Evolutionary conservation across 352 stramenopile species (phyloP).

Genomic region (Pythium dissotocum): DNA sequence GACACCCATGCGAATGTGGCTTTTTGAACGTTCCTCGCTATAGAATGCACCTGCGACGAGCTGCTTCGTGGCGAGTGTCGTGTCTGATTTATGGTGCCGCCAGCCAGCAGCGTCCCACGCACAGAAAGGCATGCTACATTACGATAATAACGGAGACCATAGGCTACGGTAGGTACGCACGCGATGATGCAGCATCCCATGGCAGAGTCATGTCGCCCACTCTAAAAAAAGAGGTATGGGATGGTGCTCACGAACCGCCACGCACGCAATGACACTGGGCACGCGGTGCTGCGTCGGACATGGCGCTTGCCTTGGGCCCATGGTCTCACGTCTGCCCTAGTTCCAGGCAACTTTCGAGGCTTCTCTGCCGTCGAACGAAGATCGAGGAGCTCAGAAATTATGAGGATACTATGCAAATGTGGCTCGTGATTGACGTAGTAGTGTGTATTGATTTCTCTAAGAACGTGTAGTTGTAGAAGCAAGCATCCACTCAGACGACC

Average conservation of each 20-base stretch:
- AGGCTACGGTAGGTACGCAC: neutral
- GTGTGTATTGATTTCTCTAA: constrained; percentile 4
- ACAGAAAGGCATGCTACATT: neutral
- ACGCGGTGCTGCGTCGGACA: neutral
- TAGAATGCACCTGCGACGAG: neutral
- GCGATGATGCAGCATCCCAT: neutral
- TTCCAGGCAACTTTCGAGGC: neutral
- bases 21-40: neutral
- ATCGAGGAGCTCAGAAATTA: too few species aligned
- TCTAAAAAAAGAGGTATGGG: neutral
- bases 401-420: neutral
- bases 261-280: neutral
- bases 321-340: neutral
- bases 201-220: neutral
- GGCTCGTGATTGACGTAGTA: neutral
- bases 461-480: neutral
- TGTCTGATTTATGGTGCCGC: neutral
- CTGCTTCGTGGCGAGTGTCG: neutral
- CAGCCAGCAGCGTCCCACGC: neutral
- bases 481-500: neutral
- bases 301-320: neutral
- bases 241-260: neutral
- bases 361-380: neutral
- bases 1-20: neutral
- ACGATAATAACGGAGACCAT: neutral